Evolutionary conservation across 805 yeast genomes (phyloP).

Genomic region (Candida argentea): DNA sequence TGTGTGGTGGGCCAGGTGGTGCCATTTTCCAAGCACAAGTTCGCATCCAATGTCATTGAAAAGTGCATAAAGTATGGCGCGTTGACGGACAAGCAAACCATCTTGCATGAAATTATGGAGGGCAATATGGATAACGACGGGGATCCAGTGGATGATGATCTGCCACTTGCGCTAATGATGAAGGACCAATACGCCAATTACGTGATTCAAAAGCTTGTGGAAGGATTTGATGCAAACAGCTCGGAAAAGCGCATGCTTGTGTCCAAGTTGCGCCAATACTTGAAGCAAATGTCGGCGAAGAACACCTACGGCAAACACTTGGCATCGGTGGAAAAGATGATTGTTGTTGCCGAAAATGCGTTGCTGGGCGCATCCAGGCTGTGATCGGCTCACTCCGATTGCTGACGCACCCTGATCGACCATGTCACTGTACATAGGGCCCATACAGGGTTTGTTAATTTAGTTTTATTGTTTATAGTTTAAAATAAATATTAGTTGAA

Average conservation of each 20-base stretch:
- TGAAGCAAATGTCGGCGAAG: slow-evolving; percentile 58
- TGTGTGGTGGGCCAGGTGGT: slow-evolving; percentile 67
- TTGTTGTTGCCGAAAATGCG: slow-evolving; percentile 44
- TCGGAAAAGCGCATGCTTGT: slow-evolving; percentile 62
- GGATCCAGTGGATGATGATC: slow-evolving; percentile 45
- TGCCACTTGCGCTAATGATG: slow-evolving; percentile 85
- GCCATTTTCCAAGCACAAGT: slow-evolving; percentile 86
- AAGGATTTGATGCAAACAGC: slow-evolving; percentile 53
- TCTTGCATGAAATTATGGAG: slow-evolving; percentile 58
- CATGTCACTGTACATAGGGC: too few species aligned
- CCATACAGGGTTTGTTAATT: neutral
- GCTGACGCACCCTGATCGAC: too few species aligned
- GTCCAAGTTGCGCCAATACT: slow-evolving; percentile 65
- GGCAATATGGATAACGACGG: slow-evolving; percentile 37
- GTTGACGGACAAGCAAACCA: slow-evolving; percentile 45
- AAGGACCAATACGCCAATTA: slow-evolving; percentile 97
- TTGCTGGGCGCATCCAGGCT: slow-evolving; percentile 27
- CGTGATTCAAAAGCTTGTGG: slow-evolving; percentile 90
- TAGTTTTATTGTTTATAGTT: neutral
- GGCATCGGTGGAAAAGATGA: slow-evolving; percentile 71
- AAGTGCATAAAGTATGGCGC: slow-evolving; percentile 76
- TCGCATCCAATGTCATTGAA: slow-evolving; percentile 96
- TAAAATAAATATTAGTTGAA: too few species aligned
- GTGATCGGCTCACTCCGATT: slow-evolving; percentile 2
- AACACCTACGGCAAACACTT: slow-evolving; percentile 71